Percentiles rank a stretch among this genome's conserved stretches.
phyloP scores from a whole-genome alignment of 805 yeast genomes.

The Hanseniaspora guilliermondii region DNA sequence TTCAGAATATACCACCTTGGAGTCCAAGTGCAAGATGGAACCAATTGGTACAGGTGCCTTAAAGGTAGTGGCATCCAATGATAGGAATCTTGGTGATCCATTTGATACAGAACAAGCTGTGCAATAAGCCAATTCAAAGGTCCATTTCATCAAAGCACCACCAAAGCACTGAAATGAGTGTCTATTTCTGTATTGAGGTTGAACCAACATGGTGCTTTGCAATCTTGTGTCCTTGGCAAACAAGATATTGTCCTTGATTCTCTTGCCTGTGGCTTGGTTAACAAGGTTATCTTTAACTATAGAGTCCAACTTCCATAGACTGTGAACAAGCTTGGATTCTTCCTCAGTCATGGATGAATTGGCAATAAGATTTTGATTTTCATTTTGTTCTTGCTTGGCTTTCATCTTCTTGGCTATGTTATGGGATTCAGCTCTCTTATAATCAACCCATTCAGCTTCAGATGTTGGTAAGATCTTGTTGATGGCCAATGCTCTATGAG shows the following conservation, averaged over 20 bases:
- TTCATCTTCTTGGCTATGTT: slow-evolving; percentile 74
- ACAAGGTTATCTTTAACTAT: slow-evolving; percentile 31
- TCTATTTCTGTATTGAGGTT: slow-evolving; percentile 90
- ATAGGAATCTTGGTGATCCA: slow-evolving; percentile 76
- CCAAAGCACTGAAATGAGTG: slow-evolving; percentile 93
- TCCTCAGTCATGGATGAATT: slow-evolving; percentile 62
- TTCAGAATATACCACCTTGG: slow-evolving; percentile 77
- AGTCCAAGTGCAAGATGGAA: slow-evolving; percentile 68
- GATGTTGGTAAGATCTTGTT: slow-evolving; percentile 65
- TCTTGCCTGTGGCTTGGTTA: slow-evolving; percentile 3
- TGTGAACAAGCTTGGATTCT: slow-evolving; percentile 66
- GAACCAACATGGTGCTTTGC: slow-evolving; percentile 76
- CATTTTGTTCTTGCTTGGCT: slow-evolving; percentile 40
- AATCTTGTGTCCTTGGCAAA: slow-evolving; percentile 63
- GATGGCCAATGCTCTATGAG: slow-evolving; percentile 81
- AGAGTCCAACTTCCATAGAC: slow-evolving; percentile 44
- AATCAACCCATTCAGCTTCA: slow-evolving; percentile 70
- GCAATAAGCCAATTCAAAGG: slow-evolving; percentile 88
- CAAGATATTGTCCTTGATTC: slow-evolving; percentile 30
- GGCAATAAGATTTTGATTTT: slow-evolving; percentile 33
- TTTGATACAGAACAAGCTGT: slow-evolving; percentile 80
- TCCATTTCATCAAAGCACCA: slow-evolving; percentile 82
- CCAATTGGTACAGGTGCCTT: slow-evolving; percentile 95
- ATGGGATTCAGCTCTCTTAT: slow-evolving; percentile 77
- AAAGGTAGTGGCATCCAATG: slow-evolving; percentile 83